Evolutionary conservation across 768 basidiomycete species (phyloP), one percentile per base, ranked within the genome.

Genomic region (Amanita thiersii): DNA sequence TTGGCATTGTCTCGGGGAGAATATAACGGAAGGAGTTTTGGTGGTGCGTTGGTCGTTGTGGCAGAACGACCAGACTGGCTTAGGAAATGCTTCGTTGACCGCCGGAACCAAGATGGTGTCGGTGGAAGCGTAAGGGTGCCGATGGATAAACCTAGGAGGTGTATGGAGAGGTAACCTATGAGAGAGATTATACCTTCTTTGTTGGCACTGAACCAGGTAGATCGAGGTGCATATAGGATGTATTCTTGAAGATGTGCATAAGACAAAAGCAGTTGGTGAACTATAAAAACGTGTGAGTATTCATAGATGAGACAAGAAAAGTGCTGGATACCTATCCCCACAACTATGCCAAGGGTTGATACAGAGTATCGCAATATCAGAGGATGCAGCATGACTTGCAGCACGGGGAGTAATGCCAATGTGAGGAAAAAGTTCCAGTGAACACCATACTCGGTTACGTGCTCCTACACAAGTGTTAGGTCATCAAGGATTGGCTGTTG

Each of bases 401-500:
- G 60, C 3, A 88, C 54, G 0, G 92, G 92, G 4, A 97, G 56
- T 0, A 88, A 50, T 0, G 84, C 90, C 15, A 98, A 69, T 0
- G 96, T 97, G 50, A 98, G 73, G 71, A 99, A 99, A 63, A 98
- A 97, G 57, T 98, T 98, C 96, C 96, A 99, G 52, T 98, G 94
- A 0, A 79, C 77, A 0, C 96, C 96, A 49, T 98, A 98, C 62
- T 99, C 96, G 0, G 92, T 83, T 41, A 86, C 81, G 46, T 98
- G 96, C 65, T 98, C 96, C 93, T 68, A 23, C 17, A 28, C 25
- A 25, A 45, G 21, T 18, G 35, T 26, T 15, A 40, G 40, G 40
- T 25, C 25, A 30, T 39, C 7, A 2, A 12, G 17, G 37, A 21
- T 10, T 14, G 9, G 34, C 12, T 19, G 28, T 10, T 1, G 4